Evolutionary conservation across 2,329 filamentous ascomycete genomes (phyloP).

Genomic region (Diaporthe vaccinii): DNA sequence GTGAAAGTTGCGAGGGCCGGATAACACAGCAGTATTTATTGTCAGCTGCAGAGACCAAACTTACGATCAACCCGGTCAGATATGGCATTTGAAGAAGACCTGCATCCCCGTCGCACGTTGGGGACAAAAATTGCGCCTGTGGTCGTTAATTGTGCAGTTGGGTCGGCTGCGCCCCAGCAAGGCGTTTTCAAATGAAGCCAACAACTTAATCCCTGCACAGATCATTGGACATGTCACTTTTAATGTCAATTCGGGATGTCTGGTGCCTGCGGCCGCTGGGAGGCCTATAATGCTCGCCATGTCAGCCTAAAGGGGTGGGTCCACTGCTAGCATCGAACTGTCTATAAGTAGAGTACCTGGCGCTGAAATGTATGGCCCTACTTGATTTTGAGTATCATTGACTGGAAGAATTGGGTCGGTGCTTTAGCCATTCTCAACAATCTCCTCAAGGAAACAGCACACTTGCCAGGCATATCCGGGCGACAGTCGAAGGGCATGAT

Average conservation of each 20-base stretch:
- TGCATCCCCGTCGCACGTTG: too few relatives aligned
- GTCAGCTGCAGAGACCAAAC: too few relatives aligned
- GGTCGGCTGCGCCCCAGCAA: not conserved
- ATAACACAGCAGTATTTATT: too few relatives aligned
- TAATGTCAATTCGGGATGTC: not conserved
- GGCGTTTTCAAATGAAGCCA: not conserved
- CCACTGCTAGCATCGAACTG: not conserved
- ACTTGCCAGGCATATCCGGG: not conserved
- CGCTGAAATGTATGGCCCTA: not conserved
- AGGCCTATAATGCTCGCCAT: not conserved
- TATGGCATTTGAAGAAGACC: too few relatives aligned
- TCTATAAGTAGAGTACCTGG: not conserved
- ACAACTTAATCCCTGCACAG: not conserved
- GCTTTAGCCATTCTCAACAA: not conserved
- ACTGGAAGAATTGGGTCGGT: not conserved
- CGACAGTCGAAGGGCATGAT: not conserved
- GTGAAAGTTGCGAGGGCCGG: too few relatives aligned
- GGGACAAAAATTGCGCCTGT: not conserved
- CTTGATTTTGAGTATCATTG: not conserved
- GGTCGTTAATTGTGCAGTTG: not conserved
- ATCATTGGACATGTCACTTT: not conserved
- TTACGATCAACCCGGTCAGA: too few relatives aligned
- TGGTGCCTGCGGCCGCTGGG: not conserved
- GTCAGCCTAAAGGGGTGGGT: not conserved
- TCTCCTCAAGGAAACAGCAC: not conserved